A percentile compares a stretch with the other conserved stretches of the same genome.
Evolutionary conservation across 495 filamentous ascomycete genomes (phyloP).

Genomic region (Penicillium taxi): DNA sequence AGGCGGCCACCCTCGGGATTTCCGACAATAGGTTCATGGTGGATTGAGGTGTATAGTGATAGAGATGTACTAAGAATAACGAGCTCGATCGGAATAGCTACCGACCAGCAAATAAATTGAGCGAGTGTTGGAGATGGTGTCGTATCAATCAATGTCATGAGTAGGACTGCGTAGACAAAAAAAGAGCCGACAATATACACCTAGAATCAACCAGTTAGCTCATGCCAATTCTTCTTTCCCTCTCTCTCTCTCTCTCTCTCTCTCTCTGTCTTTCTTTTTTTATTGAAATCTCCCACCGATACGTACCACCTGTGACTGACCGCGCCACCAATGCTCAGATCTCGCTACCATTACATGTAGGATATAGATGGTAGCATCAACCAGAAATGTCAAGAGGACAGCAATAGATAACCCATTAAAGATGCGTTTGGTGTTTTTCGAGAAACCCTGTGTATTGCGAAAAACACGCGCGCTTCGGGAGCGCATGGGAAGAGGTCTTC

Average conservation of each 20-base stretch:
- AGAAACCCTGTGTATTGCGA: slow-evolving; percentile 43
- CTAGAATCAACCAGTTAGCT: slow-evolving; percentile 37
- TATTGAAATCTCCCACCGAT: neutral
- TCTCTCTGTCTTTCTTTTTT: slow-evolving; percentile 2
- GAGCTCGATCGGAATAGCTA: slow-evolving; percentile 59
- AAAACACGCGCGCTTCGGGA: slow-evolving; percentile 32
- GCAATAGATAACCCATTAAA: slow-evolving; percentile 68
- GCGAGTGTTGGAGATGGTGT: slow-evolving; percentile 62
- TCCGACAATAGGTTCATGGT: slow-evolving; percentile 54
- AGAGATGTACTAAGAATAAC: slow-evolving; percentile 58
- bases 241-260: neutral
- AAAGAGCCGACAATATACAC: slow-evolving; percentile 75
- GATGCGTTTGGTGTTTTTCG: slow-evolving; percentile 49
- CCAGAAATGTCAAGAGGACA: slow-evolving; percentile 63
- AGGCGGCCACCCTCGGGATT: slow-evolving; percentile 38
- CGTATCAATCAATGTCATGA: slow-evolving; percentile 75
- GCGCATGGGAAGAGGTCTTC: slow-evolving; percentile 66
- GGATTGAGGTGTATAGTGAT: slow-evolving; percentile 49
- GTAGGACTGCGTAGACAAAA: slow-evolving; percentile 62
- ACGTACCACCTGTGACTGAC: slow-evolving; percentile 74
- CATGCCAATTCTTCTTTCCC: neutral
- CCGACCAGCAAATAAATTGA: slow-evolving; percentile 66
- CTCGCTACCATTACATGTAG: slow-evolving; percentile 60
- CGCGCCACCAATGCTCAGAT: slow-evolving; percentile 82
- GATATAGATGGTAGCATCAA: slow-evolving; percentile 65